Conservation (phyloP, 331 rosid genomes). For the Spiraea crenata region DNA sequence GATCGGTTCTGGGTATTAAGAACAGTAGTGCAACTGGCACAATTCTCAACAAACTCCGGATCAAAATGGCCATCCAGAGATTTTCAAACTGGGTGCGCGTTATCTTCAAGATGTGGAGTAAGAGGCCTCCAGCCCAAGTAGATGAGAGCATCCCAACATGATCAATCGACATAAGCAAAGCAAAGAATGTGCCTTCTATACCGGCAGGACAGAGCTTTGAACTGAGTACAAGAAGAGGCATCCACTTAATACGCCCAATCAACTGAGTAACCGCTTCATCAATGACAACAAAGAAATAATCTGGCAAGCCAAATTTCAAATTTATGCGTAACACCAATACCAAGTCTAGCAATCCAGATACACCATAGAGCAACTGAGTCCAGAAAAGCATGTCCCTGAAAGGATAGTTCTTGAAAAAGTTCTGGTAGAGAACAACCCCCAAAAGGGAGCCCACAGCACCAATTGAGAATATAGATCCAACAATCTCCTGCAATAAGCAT, state of each 20-base stretch:
- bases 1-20: constrained; percentile 87
- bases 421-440: constrained; percentile 82
- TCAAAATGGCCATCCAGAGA: constrained; percentile 82
- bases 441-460: constrained; percentile 79
- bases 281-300: constrained; percentile 64
- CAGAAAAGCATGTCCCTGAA: constrained; percentile 85
- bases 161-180: constrained; percentile 90
- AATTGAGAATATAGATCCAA: constrained; percentile 81
- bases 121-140: constrained; percentile 85
- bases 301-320: constrained; percentile 69
- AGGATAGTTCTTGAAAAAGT: constrained; percentile 69
- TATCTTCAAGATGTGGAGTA: constrained; percentile 67
- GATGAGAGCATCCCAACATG: constrained; percentile 77
- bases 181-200: constrained; percentile 93
- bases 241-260: constrained; percentile 35
- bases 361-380: constrained; percentile 72
- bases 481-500: constrained; percentile 57
- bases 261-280: constrained; percentile 19
- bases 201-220: constrained; percentile 49
- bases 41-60: constrained; percentile 67
- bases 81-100: constrained; percentile 65
- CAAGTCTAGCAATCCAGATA: constrained; percentile 87
- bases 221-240: constrained; percentile 37
- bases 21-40: constrained; percentile 65
- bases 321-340: constrained; percentile 62